These are phyloP conservation scores for Vanderwaltozyma verrucispora DNA, from an alignment of 805 yeast genomes.

Conservation along the genomic window DNA sequence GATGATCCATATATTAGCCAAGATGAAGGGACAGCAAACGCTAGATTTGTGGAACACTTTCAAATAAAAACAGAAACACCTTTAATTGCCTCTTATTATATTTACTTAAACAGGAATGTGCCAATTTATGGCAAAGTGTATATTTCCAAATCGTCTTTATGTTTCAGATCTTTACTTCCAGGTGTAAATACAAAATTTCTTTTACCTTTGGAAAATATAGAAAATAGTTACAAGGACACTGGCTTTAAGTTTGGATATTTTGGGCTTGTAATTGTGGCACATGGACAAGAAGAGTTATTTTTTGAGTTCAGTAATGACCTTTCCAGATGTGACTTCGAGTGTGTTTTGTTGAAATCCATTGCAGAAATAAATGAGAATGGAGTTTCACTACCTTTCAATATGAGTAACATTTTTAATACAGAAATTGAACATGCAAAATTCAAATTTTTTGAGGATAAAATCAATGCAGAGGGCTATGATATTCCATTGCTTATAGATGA, in stretches of 20 bases:
- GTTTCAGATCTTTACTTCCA: slow-evolving; percentile 71
- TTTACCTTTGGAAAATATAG: slow-evolving; percentile 65
- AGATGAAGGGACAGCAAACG: slow-evolving; percentile 39
- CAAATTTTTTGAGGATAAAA: slow-evolving; percentile 55
- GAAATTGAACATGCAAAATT: slow-evolving; percentile 45
- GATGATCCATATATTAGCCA: slow-evolving; percentile 42
- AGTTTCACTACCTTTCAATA: no score
- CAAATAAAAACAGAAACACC: slow-evolving; percentile 42
- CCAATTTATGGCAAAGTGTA: slow-evolving; percentile 82
- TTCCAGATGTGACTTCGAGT: slow-evolving; percentile 65
- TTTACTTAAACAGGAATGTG: slow-evolving; percentile 56
- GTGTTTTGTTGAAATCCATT: slow-evolving; percentile 39
- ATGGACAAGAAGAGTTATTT: slow-evolving; percentile 67
- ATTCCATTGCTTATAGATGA: slow-evolving; percentile 63
- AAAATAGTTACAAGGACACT: slow-evolving; percentile 53
- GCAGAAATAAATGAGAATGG: slow-evolving; percentile 24
- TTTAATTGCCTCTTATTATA: slow-evolving; percentile 58
- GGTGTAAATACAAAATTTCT: slow-evolving; percentile 75
- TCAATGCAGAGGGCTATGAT: slow-evolving; percentile 51
- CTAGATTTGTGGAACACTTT: slow-evolving; percentile 56
- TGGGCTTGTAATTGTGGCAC: slow-evolving; percentile 58
- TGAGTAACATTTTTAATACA: slow-evolving; percentile 6
- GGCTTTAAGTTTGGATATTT: slow-evolving; percentile 62
- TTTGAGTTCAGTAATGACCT: slow-evolving; percentile 61
- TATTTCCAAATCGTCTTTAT: slow-evolving; percentile 55